A percentile compares a stretch with the other conserved stretches of the same genome.
Evolutionary conservation across 345 rosid species (phyloP).

Genomic region (Arabis alpina): DNA sequence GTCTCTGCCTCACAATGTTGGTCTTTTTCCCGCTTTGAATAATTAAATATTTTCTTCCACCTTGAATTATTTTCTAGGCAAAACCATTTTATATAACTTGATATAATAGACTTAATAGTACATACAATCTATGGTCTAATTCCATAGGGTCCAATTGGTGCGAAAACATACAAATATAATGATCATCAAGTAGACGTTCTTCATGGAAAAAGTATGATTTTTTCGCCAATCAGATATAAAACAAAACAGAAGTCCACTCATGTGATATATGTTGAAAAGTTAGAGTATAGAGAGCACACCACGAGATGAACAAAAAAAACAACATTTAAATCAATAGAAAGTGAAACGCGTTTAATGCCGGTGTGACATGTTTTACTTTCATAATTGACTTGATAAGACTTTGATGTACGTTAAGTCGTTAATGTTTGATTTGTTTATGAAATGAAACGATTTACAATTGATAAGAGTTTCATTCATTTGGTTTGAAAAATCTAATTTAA

Average conservation of each 20-base stretch:
- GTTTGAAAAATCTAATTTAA: too few species aligned
- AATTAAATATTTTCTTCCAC: constrained; percentile 18
- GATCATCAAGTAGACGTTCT: constrained; percentile 1
- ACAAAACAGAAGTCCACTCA: neutral
- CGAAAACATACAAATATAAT: neutral
- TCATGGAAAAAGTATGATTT: neutral
- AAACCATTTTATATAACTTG: constrained; percentile 3
- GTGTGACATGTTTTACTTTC: too few species aligned
- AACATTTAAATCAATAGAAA: neutral
- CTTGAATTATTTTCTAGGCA: neutral
- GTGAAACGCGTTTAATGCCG: too few species aligned
- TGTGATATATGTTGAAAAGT: neutral
- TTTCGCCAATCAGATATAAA: neutral
- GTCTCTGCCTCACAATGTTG: constrained; percentile 43
- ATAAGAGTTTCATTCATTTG: too few species aligned
- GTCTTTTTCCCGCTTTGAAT: constrained; percentile 24
- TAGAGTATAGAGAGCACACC: neutral
- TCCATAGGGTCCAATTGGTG: constrained; percentile 11
- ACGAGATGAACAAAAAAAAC: neutral
- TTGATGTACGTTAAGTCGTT: too few species aligned
- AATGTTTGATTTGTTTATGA: too few species aligned
- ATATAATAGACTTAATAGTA: neutral
- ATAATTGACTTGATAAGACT: too few species aligned
- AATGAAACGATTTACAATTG: too few species aligned
- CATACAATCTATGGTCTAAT: neutral